phyloP scores from a whole-genome alignment of 179 eudicot species.

The Beta corolliflora region DNA sequence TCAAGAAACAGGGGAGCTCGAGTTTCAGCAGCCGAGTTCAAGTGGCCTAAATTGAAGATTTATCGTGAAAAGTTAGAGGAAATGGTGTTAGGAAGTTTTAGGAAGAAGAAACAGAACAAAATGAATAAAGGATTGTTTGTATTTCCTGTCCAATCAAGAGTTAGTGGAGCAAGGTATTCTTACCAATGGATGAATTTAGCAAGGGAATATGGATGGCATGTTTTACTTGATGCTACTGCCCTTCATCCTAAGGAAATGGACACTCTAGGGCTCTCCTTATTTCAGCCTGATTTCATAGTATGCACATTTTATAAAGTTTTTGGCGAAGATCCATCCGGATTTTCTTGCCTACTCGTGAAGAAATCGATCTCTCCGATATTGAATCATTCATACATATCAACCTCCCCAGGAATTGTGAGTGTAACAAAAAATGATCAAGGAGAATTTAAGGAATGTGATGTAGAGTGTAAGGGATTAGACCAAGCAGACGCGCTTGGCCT shows the following conservation, averaged over 20 bases:
- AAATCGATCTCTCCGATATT: constrained; percentile 36
- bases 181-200: constrained; percentile 68
- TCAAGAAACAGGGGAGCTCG: constrained; percentile 44
- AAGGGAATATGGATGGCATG: constrained; percentile 77
- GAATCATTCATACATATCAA: background rate
- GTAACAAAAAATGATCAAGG: constrained; percentile 14
- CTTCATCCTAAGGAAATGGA: constrained; percentile 84
- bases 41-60: constrained; percentile 69
- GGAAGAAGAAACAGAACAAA: constrained; percentile 36
- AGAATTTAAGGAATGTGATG: constrained; percentile 17
- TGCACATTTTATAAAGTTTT: constrained; percentile 67
- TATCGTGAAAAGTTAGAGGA: constrained; percentile 43
- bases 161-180: constrained; percentile 63
- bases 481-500: constrained; percentile 73
- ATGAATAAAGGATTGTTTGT: constrained; percentile 51
- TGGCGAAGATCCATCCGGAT: constrained; percentile 74
- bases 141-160: constrained; percentile 65
- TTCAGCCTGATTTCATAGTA: constrained; percentile 62
- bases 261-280: constrained; percentile 70
- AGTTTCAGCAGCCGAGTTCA: constrained; percentile 50
- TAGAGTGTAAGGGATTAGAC: constrained; percentile 63
- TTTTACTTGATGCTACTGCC: constrained; percentile 63
- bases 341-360: constrained; percentile 63
- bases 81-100: constrained; percentile 33
- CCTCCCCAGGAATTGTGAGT: constrained; percentile 40